Evolutionary conservation across 345 rosid genomes (phyloP), one percentile per base, ranked within the genome.

Genomic region (Brassica rapa): DNA sequence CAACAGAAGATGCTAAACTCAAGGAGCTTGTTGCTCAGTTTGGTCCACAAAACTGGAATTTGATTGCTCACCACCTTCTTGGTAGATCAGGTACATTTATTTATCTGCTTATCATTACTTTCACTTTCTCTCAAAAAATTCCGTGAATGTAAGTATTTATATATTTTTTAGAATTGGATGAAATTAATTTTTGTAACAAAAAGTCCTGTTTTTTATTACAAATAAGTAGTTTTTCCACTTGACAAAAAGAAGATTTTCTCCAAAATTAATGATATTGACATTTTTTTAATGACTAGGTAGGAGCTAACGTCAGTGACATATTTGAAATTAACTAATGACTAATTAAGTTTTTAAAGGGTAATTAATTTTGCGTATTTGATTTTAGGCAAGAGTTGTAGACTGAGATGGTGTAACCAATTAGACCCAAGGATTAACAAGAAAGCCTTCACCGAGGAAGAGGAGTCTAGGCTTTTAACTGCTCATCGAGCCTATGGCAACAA

Each of bases 31-130:
- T 92, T 55, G 80, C 86, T 29, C 90, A 88, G 77, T 86, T 84
- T 74, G 98, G 98, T 60, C 97, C 98, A 72, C 97, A 91, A 85
- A 92, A 94, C 80, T 94, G 98, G 98, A 94, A 94, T 83, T 82
- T 88, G 85, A 90, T 92, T 63, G 91, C 97, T 68, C 87, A 92
- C 77, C 87, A 91, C 80, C 93, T 94, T 72, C 66, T 82, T 70
- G 98, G 97, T 83, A 89, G 98, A 92, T 92, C 97, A 84, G 98
- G 98, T n/a, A 87, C 57, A 39, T 71, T 19, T 63, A 64, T 35
- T 35, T 35, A 35, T 35, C 41, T 35, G 41, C 41, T 35, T 35
- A 35, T 35, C 8, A 35, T 0, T 35, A 35, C 41, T 8, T 8
- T 35, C 41, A 35, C 41, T 35, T 1, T 35, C 41, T 35, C 41